Evolutionary conservation across 1,284 basidiomycete genomes (phyloP).

Genomic region (Irpex lacteus): DNA sequence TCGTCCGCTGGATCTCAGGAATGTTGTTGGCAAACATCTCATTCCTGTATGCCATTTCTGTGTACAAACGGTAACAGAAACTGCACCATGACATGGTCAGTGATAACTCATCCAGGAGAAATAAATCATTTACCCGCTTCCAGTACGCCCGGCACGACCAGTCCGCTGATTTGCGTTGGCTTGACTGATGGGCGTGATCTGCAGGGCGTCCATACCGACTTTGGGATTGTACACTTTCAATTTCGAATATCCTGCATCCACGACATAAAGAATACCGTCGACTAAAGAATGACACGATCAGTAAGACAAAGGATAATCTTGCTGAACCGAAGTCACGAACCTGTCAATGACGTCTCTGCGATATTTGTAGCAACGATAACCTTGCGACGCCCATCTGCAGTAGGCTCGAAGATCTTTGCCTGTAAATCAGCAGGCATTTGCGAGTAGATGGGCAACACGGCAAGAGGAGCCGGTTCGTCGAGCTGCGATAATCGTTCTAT

Average conservation of each 20-base stretch:
- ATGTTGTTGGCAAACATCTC: slow-evolving; percentile 97
- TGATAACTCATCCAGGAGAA: not conserved
- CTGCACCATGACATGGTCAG: slow-evolving; percentile 35
- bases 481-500: slow-evolving; percentile 88
- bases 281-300: slow-evolving; percentile 44
- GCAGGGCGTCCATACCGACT: slow-evolving; percentile 98
- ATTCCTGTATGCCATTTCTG: slow-evolving; percentile 95
- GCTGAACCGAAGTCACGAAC: slow-evolving; percentile 35
- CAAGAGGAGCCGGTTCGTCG: slow-evolving; percentile 84
- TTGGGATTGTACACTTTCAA: slow-evolving; percentile 99
- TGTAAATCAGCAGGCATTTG: slow-evolving; percentile 99
- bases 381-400: slow-evolving; percentile 92
- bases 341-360: slow-evolving; percentile 95
- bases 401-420: slow-evolving; percentile 96
- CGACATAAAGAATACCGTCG: slow-evolving; percentile 96
- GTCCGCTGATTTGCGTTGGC: slow-evolving; percentile 96
- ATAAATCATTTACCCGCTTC: slow-evolving; percentile 68
- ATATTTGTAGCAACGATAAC: slow-evolving; percentile 99
- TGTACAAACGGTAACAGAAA: slow-evolving; percentile 95
- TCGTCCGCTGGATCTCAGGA: slow-evolving; percentile 96
- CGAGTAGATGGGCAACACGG: slow-evolving; percentile 96
- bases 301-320: slow-evolving; percentile 15
- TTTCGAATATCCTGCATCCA: slow-evolving; percentile 96
- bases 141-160: slow-evolving; percentile 95
- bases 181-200: slow-evolving; percentile 98